Percentiles rank a stretch among this genome's conserved stretches.
Evolutionary conservation across 495 filamentous ascomycete species (phyloP).

Genomic region (Amphirosellinia nigrospora): DNA sequence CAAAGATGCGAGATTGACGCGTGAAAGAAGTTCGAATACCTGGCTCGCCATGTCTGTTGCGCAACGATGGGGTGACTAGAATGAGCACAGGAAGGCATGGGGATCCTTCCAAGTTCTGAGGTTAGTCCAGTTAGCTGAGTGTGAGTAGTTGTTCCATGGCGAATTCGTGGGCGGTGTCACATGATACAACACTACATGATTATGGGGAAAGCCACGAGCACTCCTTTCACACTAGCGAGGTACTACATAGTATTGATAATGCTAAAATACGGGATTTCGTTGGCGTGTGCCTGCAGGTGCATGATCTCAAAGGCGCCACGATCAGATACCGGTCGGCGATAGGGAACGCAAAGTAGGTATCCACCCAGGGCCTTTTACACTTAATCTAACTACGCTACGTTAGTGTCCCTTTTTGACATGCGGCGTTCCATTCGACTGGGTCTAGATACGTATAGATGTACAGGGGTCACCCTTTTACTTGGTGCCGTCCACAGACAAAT

Average conservation of each 20-base stretch:
- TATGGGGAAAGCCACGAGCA: not conserved
- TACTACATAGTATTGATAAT: too few relatives aligned
- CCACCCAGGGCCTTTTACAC: not conserved
- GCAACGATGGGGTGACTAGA: not conserved
- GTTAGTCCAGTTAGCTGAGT: too few relatives aligned
- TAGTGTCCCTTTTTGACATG: constrained; percentile 8
- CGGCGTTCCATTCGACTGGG: constrained; percentile 18
- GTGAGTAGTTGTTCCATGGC: not conserved
- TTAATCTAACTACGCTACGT: constrained; percentile 12
- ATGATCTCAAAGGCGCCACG: not conserved
- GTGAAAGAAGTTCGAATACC: not conserved
- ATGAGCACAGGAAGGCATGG: not conserved
- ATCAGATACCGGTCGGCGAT: not conserved
- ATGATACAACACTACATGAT: constrained; percentile 1
- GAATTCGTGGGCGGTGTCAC: constrained; percentile 5
- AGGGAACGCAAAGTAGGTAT: not conserved
- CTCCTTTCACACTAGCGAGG: not conserved
- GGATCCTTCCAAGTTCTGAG: not conserved
- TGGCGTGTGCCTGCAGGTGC: constrained; percentile 15
- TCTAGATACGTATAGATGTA: not conserved
- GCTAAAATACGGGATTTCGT: too few relatives aligned
- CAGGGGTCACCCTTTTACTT: too few relatives aligned
- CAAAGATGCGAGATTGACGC: not conserved
- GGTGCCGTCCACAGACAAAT: too few relatives aligned
- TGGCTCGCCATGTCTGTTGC: not conserved